Percentiles rank a stretch among this genome's conserved stretches.
phyloP scores from a whole-genome alignment of 306 rosid species.

The Dryas octopetala region DNA sequence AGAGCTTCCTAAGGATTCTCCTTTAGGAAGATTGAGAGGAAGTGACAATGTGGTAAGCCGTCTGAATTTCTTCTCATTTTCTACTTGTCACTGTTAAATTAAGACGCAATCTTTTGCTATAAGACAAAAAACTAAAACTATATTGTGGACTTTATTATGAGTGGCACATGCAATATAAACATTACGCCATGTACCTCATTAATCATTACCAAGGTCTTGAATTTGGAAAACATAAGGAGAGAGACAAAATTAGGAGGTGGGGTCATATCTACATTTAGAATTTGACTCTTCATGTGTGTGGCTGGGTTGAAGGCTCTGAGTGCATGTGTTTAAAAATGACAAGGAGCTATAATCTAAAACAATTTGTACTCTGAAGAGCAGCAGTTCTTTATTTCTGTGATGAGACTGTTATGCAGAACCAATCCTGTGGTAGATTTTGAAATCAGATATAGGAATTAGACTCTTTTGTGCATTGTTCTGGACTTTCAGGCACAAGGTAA shows the following conservation, averaged over 20 bases:
- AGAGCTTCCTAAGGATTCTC: slow-evolving; percentile 74
- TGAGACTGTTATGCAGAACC: not conserved
- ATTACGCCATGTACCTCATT: not conserved
- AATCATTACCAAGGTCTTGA: not conserved
- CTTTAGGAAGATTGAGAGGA: slow-evolving; percentile 90
- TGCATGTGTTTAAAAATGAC: not conserved
- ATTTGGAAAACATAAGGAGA: not conserved
- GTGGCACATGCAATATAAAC: not conserved
- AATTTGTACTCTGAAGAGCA: not conserved
- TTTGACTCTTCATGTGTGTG: not conserved
- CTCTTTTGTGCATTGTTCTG: not conserved
- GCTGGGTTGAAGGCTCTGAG: not conserved
- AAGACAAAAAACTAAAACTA: not conserved
- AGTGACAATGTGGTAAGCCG: slow-evolving; percentile 87
- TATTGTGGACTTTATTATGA: not conserved
- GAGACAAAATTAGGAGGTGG: not conserved
- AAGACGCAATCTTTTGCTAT: not conserved
- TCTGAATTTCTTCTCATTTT: slow-evolving; percentile 12
- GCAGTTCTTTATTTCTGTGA: not conserved
- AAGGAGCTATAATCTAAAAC: not conserved
- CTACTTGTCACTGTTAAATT: not conserved
- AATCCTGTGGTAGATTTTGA: not conserved
- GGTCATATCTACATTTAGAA: not conserved
- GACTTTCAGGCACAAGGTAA: not conserved
- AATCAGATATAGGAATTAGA: not conserved